These are phyloP conservation scores for Botrytis deweyae DNA, from an alignment of 2,329 filamentous ascomycete species.

Conservation along the genomic window DNA sequence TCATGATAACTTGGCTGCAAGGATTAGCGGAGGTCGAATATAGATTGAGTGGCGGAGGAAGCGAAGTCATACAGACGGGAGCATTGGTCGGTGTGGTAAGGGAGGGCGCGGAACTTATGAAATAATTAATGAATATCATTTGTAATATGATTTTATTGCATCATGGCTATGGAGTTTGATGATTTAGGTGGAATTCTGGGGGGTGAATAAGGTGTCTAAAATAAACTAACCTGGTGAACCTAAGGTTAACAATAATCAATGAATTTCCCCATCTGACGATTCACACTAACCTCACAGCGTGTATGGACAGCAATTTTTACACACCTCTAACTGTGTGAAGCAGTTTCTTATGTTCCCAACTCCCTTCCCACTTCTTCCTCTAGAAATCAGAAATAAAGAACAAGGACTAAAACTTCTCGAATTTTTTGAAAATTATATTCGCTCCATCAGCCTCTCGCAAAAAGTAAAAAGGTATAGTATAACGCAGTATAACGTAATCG, in stretches of 20 bases:
- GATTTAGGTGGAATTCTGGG: background rate
- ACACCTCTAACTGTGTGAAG: background rate
- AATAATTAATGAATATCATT: conserved; percentile 27
- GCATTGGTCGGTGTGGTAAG: conserved; percentile 87
- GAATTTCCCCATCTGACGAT: background rate
- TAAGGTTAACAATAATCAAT: background rate
- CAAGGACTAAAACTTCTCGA: background rate
- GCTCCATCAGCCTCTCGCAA: background rate
- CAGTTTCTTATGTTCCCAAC: too few species aligned
- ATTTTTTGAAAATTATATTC: background rate
- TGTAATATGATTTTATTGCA: background rate
- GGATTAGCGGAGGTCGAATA: conserved; percentile 93
- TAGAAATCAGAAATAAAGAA: background rate
- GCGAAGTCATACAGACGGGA: conserved; percentile 86
- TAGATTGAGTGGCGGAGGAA: conserved; percentile 81
- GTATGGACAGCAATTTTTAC: background rate
- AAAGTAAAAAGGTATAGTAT: background rate
- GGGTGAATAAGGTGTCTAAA: background rate
- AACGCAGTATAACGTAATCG: background rate
- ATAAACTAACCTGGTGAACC: background rate
- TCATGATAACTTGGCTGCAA: conserved; percentile 87
- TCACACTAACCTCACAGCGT: background rate
- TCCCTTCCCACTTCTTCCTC: too few species aligned
- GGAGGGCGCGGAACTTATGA: conserved; percentile 77
- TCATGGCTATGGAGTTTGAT: background rate